Base-by-base conservation (phyloP, 2,329 filamentous ascomycete genomes). In the Fusarium annulatum region DNA sequence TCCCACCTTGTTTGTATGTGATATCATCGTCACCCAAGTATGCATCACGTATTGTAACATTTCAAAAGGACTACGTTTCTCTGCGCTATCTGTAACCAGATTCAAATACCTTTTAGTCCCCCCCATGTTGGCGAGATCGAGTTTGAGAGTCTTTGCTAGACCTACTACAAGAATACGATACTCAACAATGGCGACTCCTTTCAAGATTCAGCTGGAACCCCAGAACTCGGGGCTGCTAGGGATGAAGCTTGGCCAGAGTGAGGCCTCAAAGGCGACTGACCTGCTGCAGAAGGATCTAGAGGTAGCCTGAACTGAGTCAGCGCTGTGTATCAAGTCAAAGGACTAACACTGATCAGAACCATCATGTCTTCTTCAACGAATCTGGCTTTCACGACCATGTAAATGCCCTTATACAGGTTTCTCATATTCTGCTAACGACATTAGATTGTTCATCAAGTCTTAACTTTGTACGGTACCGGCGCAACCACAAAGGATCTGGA, bases 311-410 rank as follows among this genome's bases (percentile, higher is more conserved):
- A 30, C 26, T 15, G 14, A 15, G 5, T 10, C 9, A 11, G 30
- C 4, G 11, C 7, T 9, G 28, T 8, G 16, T 36, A n/a, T 16
- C 19, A 9, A 42, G 30, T 14, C 11, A 34, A 19, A 34, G 34
- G 34, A 4, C 67, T 77, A 39, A 73, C 39, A 28, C 19, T 7
- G 33, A 43, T 15, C 11, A 63, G 82, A 76, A 75, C 21, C 89
- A 95, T 76, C 93, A 97, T 79, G 92, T 95, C 65, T 97, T 92
- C 83, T 97, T 95, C 86, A 97, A 96, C 69, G 68, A 87, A 0
- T 78, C 81, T 4, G 92, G 92, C 1, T 97, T 93, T 71, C 95
- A 98, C 78, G 94, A 97, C 80, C 95, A 97, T 78, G 94, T 87
- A 83, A 77, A 80, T 65, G 4, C 12, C 12, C 51, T 9, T 18